Evolutionary conservation across 305 asterid species (phyloP), one percentile per base, ranked within the genome.

Genomic region (Fraxinus platypoda): DNA sequence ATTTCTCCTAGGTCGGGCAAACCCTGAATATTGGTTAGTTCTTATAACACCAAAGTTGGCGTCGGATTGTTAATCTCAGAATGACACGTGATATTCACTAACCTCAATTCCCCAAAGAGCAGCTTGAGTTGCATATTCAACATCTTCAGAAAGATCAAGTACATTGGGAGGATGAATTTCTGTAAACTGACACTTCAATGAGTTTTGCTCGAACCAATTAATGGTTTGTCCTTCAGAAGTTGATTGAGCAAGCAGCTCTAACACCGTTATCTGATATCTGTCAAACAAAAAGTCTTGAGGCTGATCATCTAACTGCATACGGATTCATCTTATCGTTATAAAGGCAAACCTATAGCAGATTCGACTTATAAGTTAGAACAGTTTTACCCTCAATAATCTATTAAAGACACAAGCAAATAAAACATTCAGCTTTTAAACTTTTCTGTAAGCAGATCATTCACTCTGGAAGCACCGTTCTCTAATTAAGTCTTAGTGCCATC

Each of bases 61-160:
- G 54, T 31, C 73, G 82, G 34, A 68, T 66, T 68, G 54, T 77
- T 83, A 66, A 76, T 6, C 33, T 64, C 38, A n/a, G 28, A 80
- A 83, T 62, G 76, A 78, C 74, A 80, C 79, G 62, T 72, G 80
- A 78, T 43, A 82, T 87, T 85, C 84, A 88, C 97, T 89, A 75
- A 96, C 99, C 94, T 94, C 94, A 84, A 96, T 92, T 66, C 99
- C 99, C 98, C 97, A 96, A 75, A 93, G 86, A 83, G 99, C 98
- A 12, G 99, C 98, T 87, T 92, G 93, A 77, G 94, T 91, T 84
- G 98, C 98, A 91, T 87, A 92, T 84, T 94, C 97, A 81, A 88
- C 82, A 83, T 93, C 94, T 88, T 88, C 86, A 80, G 98, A 92
- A 83, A 96, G 98, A 89, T 96, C 97, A 59, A 92, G 93, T 79